phyloP scores from a whole-genome alignment of 345 rosid species.

The Diplotaxis tenuifolia region DNA sequence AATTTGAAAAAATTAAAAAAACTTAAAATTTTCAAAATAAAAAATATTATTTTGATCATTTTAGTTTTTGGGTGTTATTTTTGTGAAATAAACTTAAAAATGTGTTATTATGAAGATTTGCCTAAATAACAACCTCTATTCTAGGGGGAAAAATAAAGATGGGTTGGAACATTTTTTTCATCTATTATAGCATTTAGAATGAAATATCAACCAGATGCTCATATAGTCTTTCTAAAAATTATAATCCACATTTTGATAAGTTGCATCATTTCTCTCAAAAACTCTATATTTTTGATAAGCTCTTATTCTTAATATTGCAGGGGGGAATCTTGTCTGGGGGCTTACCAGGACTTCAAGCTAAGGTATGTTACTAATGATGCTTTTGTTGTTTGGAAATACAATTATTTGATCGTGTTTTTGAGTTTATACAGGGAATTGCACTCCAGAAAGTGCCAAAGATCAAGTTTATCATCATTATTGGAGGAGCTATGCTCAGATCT shows the following conservation, averaged over 20 bases:
- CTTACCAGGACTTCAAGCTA: constrained; percentile 70
- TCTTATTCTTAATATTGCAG: constrained; percentile 35
- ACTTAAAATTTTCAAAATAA: too few relatives aligned
- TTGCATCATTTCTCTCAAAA: neutral
- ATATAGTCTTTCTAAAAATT: too few relatives aligned
- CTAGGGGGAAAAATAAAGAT: too few relatives aligned
- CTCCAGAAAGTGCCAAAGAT: constrained; percentile 68
- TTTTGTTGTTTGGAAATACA: neutral
- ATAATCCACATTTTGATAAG: neutral
- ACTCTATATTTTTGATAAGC: neutral
- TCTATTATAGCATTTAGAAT: too few relatives aligned
- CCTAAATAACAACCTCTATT: too few relatives aligned
- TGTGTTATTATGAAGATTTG: too few relatives aligned
- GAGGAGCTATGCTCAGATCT: constrained; percentile 64
- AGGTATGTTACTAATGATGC: constrained; percentile 41
- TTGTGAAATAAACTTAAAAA: too few relatives aligned
- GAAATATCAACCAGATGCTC: too few relatives aligned
- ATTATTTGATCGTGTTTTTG: neutral
- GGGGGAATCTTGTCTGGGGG: constrained; percentile 73
- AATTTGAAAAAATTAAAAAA: too few relatives aligned
- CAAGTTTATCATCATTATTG: constrained; percentile 63
- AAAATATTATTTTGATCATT: too few relatives aligned
- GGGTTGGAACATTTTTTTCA: too few relatives aligned
- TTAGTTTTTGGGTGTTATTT: too few relatives aligned
- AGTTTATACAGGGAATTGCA: constrained; percentile 56